Percentiles rank a stretch among this genome's conserved stretches.
Conservation (phyloP, 2,329 filamentous ascomycete species). For the Fonsecaea multimorphosa region DNA sequence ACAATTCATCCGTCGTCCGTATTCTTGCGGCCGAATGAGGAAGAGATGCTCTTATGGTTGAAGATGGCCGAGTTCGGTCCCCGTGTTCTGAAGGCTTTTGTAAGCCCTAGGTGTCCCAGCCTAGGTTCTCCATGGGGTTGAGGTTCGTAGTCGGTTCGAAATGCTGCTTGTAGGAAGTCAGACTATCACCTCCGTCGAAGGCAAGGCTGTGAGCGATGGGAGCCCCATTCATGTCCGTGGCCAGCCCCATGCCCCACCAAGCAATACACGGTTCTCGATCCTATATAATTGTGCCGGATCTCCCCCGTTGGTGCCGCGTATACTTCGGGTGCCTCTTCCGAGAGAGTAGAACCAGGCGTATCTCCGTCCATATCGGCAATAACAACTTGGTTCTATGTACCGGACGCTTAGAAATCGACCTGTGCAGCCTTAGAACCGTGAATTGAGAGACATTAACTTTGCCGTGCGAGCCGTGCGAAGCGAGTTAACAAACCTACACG, state of each 20-base stretch:
- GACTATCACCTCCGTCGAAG: background rate
- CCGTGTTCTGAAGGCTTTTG: background rate
- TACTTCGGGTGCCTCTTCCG: background rate
- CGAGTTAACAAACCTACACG: background rate
- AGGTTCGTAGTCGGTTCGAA: background rate
- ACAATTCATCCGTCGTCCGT: conserved; percentile 1
- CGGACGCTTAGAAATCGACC: background rate
- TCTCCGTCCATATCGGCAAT: conserved; percentile 2
- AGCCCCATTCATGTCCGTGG: background rate
- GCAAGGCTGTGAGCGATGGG: background rate
- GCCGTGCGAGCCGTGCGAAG: background rate
- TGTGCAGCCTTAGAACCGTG: background rate
- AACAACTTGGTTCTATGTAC: background rate
- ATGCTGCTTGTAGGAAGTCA: too few species aligned
- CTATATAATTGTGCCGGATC: background rate
- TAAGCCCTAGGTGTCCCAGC: background rate
- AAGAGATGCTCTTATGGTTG: background rate
- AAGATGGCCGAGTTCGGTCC: background rate
- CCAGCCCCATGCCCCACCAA: background rate
- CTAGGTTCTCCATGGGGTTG: background rate
- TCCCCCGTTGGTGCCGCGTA: background rate
- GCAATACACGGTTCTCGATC: background rate
- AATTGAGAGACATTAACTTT: background rate
- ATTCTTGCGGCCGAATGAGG: background rate
- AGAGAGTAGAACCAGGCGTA: background rate